Conservation (phyloP, 2,329 filamentous ascomycete genomes). For the Epichloe uncinata region DNA sequence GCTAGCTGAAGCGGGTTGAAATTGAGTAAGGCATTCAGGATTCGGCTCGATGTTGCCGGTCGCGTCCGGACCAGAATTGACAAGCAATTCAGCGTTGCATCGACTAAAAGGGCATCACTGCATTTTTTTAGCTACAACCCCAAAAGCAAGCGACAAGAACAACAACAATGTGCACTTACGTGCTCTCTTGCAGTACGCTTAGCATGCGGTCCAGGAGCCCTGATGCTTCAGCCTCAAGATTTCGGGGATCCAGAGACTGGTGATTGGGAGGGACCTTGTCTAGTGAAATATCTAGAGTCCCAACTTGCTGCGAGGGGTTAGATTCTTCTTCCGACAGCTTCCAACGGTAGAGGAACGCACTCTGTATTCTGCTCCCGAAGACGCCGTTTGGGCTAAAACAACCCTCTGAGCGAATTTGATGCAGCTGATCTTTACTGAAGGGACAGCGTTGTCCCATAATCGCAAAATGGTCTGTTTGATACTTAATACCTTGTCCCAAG, state of each 20-base stretch:
- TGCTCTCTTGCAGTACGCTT: constrained; percentile 70
- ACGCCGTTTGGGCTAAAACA: constrained; percentile 82
- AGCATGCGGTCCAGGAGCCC: constrained; percentile 84
- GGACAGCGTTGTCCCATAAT: constrained; percentile 69
- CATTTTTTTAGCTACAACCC: constrained; percentile 5
- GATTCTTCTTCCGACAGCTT: background rate
- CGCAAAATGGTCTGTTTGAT: constrained; percentile 84
- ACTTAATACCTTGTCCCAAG: constrained; percentile 77
- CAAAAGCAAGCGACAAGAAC: background rate
- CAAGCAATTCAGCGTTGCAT: constrained; percentile 81
- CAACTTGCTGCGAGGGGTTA: constrained; percentile 25
- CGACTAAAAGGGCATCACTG: constrained; percentile 78
- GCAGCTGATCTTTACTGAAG: constrained; percentile 79
- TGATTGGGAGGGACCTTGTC: constrained; percentile 77
- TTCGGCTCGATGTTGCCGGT: constrained; percentile 69
- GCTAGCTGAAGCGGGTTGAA: constrained; percentile 86
- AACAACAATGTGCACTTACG: constrained; percentile 37
- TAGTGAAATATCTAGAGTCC: constrained; percentile 63
- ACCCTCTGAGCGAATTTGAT: constrained; percentile 95
- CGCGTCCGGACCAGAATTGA: constrained; percentile 72
- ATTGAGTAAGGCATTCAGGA: constrained; percentile 70
- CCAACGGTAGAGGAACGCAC: constrained; percentile 38
- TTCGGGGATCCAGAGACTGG: constrained; percentile 61
- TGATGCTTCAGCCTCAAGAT: constrained; percentile 83
- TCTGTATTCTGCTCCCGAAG: constrained; percentile 65